A percentile compares a stretch with the other conserved stretches of the same genome.
These are phyloP conservation scores for Suhomyces chickasaworum DNA, from an alignment of 1,139 yeast genomes.

Conservation along the genomic window DNA sequence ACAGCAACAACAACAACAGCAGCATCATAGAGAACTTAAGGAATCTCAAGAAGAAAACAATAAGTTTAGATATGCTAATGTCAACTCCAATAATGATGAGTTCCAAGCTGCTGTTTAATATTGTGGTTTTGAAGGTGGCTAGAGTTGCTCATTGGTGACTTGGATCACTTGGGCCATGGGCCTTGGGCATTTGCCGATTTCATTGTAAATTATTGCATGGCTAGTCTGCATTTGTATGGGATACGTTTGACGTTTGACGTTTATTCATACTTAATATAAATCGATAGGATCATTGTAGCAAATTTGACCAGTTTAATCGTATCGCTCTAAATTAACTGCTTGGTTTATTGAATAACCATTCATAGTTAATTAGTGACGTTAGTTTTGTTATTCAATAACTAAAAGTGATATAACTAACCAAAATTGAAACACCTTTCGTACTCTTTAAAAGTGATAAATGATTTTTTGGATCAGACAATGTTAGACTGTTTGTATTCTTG, in stretches of 20 bases:
- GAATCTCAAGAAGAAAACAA: conserved; percentile 42
- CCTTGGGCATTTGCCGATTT: conserved; percentile 6
- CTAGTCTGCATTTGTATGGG: conserved; percentile 11
- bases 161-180: conserved; percentile 3
- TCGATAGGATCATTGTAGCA: conserved; percentile 3
- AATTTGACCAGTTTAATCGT: too few relatives aligned
- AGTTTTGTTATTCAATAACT: too few relatives aligned
- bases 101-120: conserved; percentile 38
- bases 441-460: too few relatives aligned
- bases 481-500: too few relatives aligned
- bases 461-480: too few relatives aligned
- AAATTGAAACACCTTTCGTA: too few relatives aligned
- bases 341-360: too few relatives aligned
- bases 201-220: conserved; percentile 16
- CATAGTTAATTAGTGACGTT: too few relatives aligned
- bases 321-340: too few relatives aligned
- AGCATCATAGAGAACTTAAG: conserved; percentile 35
- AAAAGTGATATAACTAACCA: too few relatives aligned
- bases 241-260: conserved; percentile 4
- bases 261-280: conserved; percentile 11
- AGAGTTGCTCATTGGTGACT: background rate
- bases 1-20: conserved; percentile 36
- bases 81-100: conserved; percentile 49
- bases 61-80: conserved; percentile 51
- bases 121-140: background rate